Evolutionary conservation across 2,329 filamentous ascomycete species (phyloP).

Genomic region (Pseudocercospora pini-densiflorae): DNA sequence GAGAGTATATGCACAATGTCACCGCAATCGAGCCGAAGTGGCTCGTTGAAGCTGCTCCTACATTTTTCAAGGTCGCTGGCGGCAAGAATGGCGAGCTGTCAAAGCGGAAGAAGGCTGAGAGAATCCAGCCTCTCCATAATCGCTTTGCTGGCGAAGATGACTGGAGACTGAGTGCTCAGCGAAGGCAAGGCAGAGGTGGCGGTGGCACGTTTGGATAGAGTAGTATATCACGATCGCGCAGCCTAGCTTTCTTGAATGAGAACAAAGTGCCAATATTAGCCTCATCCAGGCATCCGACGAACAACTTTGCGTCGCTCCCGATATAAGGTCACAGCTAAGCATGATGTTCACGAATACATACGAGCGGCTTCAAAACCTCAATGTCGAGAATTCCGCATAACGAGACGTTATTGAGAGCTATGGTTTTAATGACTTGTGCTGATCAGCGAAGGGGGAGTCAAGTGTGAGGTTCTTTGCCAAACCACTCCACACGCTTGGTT

Average conservation of each 20-base stretch:
- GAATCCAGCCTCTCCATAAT: constrained; percentile 94
- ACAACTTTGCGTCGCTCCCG: no score
- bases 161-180: constrained; percentile 90
- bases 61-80: constrained; percentile 96
- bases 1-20: constrained; percentile 98
- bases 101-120: constrained; percentile 90
- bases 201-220: constrained; percentile 91
- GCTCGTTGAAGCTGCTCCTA: constrained; percentile 95
- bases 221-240: no score
- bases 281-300: not conserved
- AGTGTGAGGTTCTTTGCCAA: no score
- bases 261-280: not conserved
- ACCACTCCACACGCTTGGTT: no score
- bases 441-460: no score
- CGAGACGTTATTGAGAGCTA: no score
- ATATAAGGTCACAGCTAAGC: no score
- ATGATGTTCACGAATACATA: no score
- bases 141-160: constrained; percentile 91
- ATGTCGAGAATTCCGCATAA: no score
- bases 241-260: not conserved
- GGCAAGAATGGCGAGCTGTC: constrained; percentile 72
- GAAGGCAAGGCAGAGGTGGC: constrained; percentile 79
- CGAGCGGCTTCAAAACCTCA: no score
- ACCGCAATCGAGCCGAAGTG: constrained; percentile 92
- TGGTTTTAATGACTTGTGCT: no score